These are phyloP conservation scores for Amphichorda felina DNA, from an alignment of 2,329 filamentous ascomycete species.

Conservation along the genomic window DNA sequence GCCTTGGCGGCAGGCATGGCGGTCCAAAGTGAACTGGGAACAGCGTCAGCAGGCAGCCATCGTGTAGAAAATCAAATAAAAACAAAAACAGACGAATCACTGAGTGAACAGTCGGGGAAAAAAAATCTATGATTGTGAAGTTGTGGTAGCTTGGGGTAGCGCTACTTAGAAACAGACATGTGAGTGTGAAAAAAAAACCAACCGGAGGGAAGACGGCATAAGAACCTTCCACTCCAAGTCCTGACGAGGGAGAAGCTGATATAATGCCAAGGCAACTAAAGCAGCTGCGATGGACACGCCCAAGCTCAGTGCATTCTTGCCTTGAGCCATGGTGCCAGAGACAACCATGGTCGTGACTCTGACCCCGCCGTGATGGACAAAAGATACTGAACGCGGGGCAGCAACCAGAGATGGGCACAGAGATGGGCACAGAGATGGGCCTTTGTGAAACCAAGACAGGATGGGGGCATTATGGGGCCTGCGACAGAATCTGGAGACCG, in stretches of 20 bases:
- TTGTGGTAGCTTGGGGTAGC: too few species aligned
- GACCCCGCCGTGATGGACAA: background rate
- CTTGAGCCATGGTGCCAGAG: background rate
- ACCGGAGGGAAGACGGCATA: too few species aligned
- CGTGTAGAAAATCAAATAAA: background rate
- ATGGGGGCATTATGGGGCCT: too few species aligned
- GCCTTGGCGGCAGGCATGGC: conserved; percentile 41
- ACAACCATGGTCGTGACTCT: background rate
- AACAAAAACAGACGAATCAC: background rate
- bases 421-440: too few species aligned
- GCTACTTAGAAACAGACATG: too few species aligned
- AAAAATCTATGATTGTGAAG: too few species aligned
- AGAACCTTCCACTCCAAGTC: too few species aligned
- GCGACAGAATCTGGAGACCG: too few species aligned
- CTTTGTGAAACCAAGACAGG: too few species aligned
- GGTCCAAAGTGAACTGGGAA: background rate
- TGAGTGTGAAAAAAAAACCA: too few species aligned
- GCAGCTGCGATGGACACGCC: background rate
- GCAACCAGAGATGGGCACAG: background rate
- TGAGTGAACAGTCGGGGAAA: too few species aligned
- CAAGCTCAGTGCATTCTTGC: background rate
- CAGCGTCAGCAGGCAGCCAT: background rate
- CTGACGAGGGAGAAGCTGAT: background rate
- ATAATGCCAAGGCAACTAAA: background rate
- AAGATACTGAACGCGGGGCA: background rate